Conservation (phyloP, 2,329 filamentous ascomycete species). For the Penicillium sp. region DNA sequence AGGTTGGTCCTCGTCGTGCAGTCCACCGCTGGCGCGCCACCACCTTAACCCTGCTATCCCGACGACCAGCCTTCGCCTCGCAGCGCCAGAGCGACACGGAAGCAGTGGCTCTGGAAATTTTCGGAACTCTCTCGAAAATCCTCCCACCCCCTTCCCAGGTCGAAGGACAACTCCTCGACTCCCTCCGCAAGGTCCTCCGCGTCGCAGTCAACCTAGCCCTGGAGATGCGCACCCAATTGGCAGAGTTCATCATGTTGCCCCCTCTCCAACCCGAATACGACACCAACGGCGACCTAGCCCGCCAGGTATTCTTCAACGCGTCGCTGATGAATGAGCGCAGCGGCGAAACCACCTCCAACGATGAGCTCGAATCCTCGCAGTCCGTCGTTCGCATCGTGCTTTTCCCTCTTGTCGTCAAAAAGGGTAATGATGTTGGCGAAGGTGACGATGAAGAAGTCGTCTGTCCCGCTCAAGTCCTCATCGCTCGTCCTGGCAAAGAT, state of each 20-base stretch:
- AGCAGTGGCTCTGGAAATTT: conserved; percentile 90
- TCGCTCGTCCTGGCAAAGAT: conserved; percentile 61
- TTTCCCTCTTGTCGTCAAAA: conserved; percentile 95
- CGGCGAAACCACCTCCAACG: conserved; percentile 70
- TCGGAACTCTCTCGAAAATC: conserved; percentile 79
- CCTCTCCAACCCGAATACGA: conserved; percentile 95
- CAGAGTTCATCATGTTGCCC: conserved; percentile 98
- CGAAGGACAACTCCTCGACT: conserved; percentile 78
- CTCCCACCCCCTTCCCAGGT: conserved; percentile 84
- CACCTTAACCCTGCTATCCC: conserved; percentile 85
- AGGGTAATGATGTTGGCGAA: conserved; percentile 83
- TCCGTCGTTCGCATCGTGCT: conserved; percentile 88
- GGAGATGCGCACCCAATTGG: conserved; percentile 95
- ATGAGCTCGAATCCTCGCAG: conserved; percentile 75
- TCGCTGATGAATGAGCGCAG: conserved; percentile 93
- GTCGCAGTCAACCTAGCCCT: conserved; percentile 89
- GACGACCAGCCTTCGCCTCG: conserved; percentile 75
- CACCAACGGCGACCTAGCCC: conserved; percentile 83
- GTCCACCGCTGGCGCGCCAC: conserved; percentile 97
- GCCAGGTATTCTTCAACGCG: conserved; percentile 89
- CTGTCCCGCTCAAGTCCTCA: conserved; percentile 89
- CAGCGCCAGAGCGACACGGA: conserved; percentile 91
- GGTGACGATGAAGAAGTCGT: conserved; percentile 96
- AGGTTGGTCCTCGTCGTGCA: conserved; percentile 85
- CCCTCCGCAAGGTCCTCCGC: conserved; percentile 83